Percentiles rank a stretch among this genome's conserved stretches.
phyloP scores from a whole-genome alignment of 192 early-diverging fungal species.

The Umbelopsis ramanniana region DNA sequence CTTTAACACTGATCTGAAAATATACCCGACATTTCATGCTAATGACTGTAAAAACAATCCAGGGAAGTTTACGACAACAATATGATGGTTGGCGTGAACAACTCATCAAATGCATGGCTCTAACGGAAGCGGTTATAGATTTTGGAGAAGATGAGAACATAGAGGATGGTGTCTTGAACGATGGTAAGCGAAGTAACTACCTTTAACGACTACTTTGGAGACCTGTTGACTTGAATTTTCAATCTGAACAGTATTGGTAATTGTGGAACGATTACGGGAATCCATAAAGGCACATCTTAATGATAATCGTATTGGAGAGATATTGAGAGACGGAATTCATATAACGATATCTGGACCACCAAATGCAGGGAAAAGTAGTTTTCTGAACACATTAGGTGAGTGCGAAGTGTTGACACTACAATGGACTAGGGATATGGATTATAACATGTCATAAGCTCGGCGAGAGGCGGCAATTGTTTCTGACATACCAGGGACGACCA shows the following conservation, averaged over 20 bases:
- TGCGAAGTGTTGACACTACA: neutral
- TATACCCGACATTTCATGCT: neutral
- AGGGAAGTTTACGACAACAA: constrained; percentile 62
- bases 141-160: constrained; percentile 85
- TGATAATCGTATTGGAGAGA: constrained; percentile 71
- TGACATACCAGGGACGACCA: constrained; percentile 73
- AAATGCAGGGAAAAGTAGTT: constrained; percentile 79
- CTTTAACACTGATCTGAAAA: neutral
- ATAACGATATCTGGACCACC: constrained; percentile 76
- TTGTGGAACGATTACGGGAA: constrained; percentile 23
- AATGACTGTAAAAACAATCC: neutral
- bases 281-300: constrained; percentile 54
- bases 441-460: constrained; percentile 52
- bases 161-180: constrained; percentile 67
- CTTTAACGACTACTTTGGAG: neutral
- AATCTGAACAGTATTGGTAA: neutral
- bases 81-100: constrained; percentile 68
- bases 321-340: constrained; percentile 70
- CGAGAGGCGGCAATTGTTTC: constrained; percentile 79
- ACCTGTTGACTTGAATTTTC: neutral
- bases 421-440: neutral
- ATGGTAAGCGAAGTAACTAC: constrained; percentile 39
- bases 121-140: constrained; percentile 74
- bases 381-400: constrained; percentile 69
- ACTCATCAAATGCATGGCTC: constrained; percentile 62